phyloP scores from a whole-genome alignment of 129 eudicot species.

The Flaveria bidentis region DNA sequence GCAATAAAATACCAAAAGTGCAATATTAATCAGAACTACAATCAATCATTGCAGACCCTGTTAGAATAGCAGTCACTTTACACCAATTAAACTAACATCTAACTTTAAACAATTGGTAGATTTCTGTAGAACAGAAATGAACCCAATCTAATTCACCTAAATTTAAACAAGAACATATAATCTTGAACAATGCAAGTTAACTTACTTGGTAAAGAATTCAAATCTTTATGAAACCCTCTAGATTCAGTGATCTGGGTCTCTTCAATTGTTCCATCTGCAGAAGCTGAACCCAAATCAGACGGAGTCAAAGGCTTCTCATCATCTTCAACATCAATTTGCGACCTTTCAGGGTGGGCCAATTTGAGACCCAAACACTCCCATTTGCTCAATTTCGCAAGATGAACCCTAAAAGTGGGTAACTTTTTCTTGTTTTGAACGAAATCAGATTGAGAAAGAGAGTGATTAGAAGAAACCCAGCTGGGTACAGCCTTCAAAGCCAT shows the following conservation, averaged over 20 bases:
- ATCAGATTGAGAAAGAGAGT: conserved; percentile 34
- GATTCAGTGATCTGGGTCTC: conserved; percentile 44
- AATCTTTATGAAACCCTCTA: conserved; percentile 65
- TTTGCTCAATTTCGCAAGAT: conserved; percentile 33
- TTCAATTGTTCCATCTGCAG: conserved; percentile 22
- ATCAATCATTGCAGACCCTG: background rate
- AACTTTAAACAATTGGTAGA: background rate
- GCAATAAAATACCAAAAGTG: conserved; percentile 12
- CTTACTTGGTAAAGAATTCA: conserved; percentile 79
- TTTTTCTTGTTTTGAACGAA: conserved; percentile 33
- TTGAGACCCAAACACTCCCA: conserved; percentile 50
- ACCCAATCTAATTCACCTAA: background rate
- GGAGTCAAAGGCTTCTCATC: conserved; percentile 58
- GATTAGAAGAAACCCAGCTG: conserved; percentile 41
- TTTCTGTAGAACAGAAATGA: conserved; percentile 5
- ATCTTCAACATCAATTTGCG: conserved; percentile 65
- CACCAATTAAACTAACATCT: background rate
- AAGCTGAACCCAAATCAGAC: conserved; percentile 38
- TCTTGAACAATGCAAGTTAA: conserved; percentile 25
- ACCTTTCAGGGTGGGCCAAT: conserved; percentile 46
- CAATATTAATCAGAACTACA: conserved; percentile 3
- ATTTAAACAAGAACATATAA: conserved; percentile 10
- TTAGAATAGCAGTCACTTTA: background rate
- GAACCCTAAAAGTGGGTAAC: background rate
- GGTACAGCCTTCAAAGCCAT: conserved; percentile 59